Conservation (phyloP, 2,329 filamentous ascomycete species). For the Fusarium beomiforme region DNA sequence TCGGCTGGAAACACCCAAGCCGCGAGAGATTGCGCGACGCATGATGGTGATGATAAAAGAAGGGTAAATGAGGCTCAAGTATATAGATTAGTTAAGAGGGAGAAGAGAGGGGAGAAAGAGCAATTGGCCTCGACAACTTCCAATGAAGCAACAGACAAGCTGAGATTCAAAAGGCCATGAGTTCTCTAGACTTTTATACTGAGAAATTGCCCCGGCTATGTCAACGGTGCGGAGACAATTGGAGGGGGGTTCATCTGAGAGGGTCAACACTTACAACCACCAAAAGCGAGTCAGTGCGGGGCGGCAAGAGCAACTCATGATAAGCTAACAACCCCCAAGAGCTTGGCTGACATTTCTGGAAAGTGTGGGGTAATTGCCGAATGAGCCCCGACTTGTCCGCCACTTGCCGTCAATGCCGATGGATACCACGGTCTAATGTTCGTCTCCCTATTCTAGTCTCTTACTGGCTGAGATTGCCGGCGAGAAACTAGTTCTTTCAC, state of each 20-base stretch:
- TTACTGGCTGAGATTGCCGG: slow-evolving; percentile 28
- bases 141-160: slow-evolving; percentile 16
- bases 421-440: slow-evolving; percentile 22
- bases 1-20: slow-evolving; percentile 49
- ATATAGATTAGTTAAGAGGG: neutral
- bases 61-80: neutral
- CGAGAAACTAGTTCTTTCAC: slow-evolving; percentile 4
- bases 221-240: slow-evolving; percentile 32
- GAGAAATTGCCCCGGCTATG: slow-evolving; percentile 14
- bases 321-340: slow-evolving; percentile 22
- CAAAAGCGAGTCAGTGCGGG: slow-evolving; percentile 21
- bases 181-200: slow-evolving; percentile 28
- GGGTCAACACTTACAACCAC: slow-evolving; percentile 15
- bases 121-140: slow-evolving; percentile 24
- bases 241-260: slow-evolving; percentile 2
- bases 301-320: slow-evolving; percentile 27
- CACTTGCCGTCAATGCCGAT: slow-evolving; percentile 40
- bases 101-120: neutral
- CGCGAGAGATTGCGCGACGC: slow-evolving; percentile 58
- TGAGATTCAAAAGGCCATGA: slow-evolving; percentile 14
- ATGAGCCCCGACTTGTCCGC: slow-evolving; percentile 18
- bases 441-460: slow-evolving; percentile 27
- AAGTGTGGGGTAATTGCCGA: slow-evolving; percentile 38
- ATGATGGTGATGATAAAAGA: slow-evolving; percentile 45
- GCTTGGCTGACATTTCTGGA: slow-evolving; percentile 11